phyloP scores from a whole-genome alignment of 805 yeast genomes.

The Cyberlindnera subsufficiens region DNA sequence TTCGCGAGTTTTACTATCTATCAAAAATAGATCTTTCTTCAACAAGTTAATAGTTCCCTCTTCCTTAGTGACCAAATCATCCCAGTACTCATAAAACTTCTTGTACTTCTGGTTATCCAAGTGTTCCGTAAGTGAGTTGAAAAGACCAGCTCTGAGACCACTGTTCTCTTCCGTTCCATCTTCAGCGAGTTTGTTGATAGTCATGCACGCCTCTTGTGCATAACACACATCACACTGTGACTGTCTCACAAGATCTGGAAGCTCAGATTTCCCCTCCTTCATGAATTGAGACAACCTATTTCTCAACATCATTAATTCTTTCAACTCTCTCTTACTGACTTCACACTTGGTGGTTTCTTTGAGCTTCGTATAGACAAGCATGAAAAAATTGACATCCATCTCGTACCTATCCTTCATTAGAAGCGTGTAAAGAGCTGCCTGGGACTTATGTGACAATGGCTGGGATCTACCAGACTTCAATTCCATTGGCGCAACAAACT shows the following conservation, averaged over 20 bases:
- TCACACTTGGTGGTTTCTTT: constrained; percentile 50
- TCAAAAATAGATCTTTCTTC: constrained; percentile 53
- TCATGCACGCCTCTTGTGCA: constrained; percentile 55
- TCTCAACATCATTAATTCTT: constrained; percentile 64
- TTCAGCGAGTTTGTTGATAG: constrained; percentile 53
- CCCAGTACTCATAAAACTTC: constrained; percentile 69
- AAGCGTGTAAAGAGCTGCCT: constrained; percentile 75
- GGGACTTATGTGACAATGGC: constrained; percentile 76
- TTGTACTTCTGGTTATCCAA: constrained; percentile 37
- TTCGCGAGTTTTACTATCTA: constrained; percentile 57
- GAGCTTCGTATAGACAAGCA: constrained; percentile 69
- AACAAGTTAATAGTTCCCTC: constrained; percentile 49
- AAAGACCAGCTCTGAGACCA: constrained; percentile 46
- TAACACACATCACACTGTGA: constrained; percentile 60
- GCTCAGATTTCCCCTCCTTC: constrained; percentile 39
- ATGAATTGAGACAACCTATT: constrained; percentile 60
- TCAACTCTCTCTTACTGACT: constrained; percentile 49
- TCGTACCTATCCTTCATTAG: constrained; percentile 77
- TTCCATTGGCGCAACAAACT: constrained; percentile 71
- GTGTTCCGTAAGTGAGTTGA: constrained; percentile 45
- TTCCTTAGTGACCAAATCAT: constrained; percentile 64
- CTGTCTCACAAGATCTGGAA: constrained; percentile 50
- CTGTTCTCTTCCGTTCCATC: constrained; percentile 48
- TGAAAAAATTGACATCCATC: constrained; percentile 54
- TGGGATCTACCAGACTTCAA: constrained; percentile 71